phyloP scores from a whole-genome alignment of 495 filamentous ascomycete genomes.

The Parathielavia appendiculata region DNA sequence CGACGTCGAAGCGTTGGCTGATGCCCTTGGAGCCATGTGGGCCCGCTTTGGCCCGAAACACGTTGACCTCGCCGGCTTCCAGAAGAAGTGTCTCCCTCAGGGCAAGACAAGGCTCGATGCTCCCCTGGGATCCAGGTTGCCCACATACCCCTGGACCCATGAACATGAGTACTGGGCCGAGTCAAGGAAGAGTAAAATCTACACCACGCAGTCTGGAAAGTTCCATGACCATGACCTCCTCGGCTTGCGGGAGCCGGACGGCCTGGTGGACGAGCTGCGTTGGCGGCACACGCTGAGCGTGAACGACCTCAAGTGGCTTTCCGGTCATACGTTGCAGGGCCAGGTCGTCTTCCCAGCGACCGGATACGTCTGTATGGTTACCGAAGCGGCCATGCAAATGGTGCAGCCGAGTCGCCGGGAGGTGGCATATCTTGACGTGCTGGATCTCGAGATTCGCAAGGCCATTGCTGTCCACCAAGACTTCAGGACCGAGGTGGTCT shows the following conservation, averaged over 20 bases:
- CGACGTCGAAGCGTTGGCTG: background rate
- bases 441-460: too few relatives aligned
- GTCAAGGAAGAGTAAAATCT: conserved; percentile 32
- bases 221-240: conserved; percentile 39
- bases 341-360: conserved; percentile 51
- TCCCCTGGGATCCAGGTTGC: conserved; percentile 39
- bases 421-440: too few relatives aligned
- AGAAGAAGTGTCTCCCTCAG: too few relatives aligned
- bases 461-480: too few relatives aligned
- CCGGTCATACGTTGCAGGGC: conserved; percentile 37
- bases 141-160: conserved; percentile 50
- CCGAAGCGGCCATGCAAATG: conserved; percentile 36
- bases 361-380: conserved; percentile 42
- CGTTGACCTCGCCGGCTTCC: too few relatives aligned
- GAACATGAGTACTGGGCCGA: conserved; percentile 41
- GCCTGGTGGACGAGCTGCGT: conserved; percentile 23
- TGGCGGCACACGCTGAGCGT: conserved; percentile 43
- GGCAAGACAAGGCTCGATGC: background rate
- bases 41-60: too few relatives aligned
- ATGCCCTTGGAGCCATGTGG: too few relatives aligned
- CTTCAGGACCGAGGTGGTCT: too few relatives aligned
- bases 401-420: too few relatives aligned
- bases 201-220: conserved; percentile 18
- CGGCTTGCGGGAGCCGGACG: conserved; percentile 30
- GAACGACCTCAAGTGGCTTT: conserved; percentile 42